phyloP scores from a whole-genome alignment of 495 filamentous ascomycete species.

The Daldinia loculata region DNA sequence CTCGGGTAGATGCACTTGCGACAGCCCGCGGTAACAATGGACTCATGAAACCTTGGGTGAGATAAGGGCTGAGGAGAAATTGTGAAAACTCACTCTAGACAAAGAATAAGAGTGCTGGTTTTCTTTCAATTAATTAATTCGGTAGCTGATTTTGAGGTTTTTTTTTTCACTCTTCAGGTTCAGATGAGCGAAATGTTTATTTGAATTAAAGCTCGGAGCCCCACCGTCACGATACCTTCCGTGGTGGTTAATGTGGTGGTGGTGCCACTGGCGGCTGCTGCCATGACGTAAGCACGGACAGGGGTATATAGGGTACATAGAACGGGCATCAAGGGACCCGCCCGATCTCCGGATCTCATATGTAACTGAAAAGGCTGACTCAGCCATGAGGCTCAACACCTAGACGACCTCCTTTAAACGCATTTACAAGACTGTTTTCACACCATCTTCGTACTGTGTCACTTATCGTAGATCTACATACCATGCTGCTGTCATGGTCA shows the following conservation, averaged over 20 bases:
- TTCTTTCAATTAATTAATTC: background rate
- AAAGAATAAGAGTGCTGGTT: too few relatives aligned
- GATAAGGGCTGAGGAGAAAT: background rate
- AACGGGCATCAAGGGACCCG: constrained; percentile 9
- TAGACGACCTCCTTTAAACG: background rate
- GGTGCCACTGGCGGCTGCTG: constrained; percentile 23
- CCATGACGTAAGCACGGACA: constrained; percentile 32
- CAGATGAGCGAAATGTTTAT: background rate
- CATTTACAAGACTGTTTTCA: background rate
- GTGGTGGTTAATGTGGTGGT: constrained; percentile 28
- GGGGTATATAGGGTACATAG: background rate
- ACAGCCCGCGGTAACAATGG: constrained; percentile 19
- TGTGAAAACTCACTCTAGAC: background rate
- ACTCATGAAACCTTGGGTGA: constrained; percentile 32
- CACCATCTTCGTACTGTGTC: too few relatives aligned
- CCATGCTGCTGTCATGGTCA: too few relatives aligned
- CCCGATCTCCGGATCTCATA: constrained; percentile 34
- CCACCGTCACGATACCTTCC: constrained; percentile 34
- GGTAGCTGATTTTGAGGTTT: background rate
- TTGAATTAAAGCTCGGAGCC: constrained; percentile 21
- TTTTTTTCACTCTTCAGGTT: background rate
- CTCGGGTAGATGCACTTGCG: constrained; percentile 24
- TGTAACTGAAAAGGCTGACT: constrained; percentile 18
- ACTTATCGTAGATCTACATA: too few relatives aligned
- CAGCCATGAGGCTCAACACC: constrained; percentile 13